Conservation (phyloP, 805 yeast species). For the Wickerhamomyces kurtzmanii region DNA sequence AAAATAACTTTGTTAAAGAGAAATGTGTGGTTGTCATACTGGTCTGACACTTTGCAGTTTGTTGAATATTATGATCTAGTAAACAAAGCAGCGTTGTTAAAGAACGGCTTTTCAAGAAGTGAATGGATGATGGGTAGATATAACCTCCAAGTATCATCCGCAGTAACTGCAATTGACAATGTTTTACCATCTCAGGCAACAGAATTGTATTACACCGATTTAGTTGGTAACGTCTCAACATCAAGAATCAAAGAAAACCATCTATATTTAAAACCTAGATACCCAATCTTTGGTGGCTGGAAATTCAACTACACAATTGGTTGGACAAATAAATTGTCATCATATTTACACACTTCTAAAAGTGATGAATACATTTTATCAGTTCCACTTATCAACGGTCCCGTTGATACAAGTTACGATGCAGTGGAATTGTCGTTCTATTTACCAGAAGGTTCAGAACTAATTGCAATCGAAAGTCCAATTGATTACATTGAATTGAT, state of each 20-base stretch:
- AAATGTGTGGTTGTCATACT: conserved; percentile 83
- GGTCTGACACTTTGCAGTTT: conserved; percentile 61
- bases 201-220: conserved; percentile 78
- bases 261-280: conserved; percentile 71
- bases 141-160: conserved; percentile 42
- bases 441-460: conserved; percentile 81
- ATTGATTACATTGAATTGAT: conserved; percentile 24
- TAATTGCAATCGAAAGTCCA: conserved; percentile 48
- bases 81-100: conserved; percentile 65
- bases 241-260: conserved; percentile 29
- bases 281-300: conserved; percentile 97
- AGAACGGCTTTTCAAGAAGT: conserved; percentile 67
- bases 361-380: conserved; percentile 40
- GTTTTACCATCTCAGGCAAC: conserved; percentile 38
- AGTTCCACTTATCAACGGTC: conserved; percentile 69
- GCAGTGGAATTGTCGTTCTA: conserved; percentile 49
- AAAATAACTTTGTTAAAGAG: conserved; percentile 54
- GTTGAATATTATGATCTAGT: conserved; percentile 81
- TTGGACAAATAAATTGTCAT: conserved; percentile 60
- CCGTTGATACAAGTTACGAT: conserved; percentile 60
- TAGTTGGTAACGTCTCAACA: conserved; percentile 90
- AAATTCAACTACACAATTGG: conserved; percentile 90
- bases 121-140: conserved; percentile 57
- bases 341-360: conserved; percentile 35
- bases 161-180: conserved; percentile 52